Percentiles rank a stretch among this genome's conserved stretches.
These are phyloP conservation scores for Neurospora sublineolata DNA, from an alignment of 495 filamentous ascomycete species.

Conservation along the genomic window DNA sequence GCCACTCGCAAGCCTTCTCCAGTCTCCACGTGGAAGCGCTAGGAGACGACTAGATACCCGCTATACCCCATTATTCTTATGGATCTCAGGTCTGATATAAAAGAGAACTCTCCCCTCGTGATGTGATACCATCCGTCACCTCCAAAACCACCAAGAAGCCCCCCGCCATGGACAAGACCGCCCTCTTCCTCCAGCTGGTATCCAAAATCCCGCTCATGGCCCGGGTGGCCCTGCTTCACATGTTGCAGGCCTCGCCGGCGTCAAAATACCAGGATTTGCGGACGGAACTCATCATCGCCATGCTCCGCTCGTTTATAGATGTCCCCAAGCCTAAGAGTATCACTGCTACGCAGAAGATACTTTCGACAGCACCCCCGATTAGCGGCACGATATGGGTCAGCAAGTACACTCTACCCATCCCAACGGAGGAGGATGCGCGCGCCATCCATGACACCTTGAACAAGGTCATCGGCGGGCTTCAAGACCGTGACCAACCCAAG, in stretches of 20 bases:
- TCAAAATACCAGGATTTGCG: slow-evolving; percentile 68
- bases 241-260: slow-evolving; percentile 51
- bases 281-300: slow-evolving; percentile 58
- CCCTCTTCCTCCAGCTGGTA: slow-evolving; percentile 37
- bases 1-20: neutral
- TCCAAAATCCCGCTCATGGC: slow-evolving; percentile 54
- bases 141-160: neutral
- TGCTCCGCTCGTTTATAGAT: slow-evolving; percentile 54
- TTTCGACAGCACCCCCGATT: slow-evolving; percentile 51
- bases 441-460: slow-evolving; percentile 49
- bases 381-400: slow-evolving; percentile 76
- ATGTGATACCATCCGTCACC: neutral
- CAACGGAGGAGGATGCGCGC: slow-evolving; percentile 26
- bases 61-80: neutral
- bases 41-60: neutral
- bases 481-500: slow-evolving; percentile 19
- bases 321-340: slow-evolving; percentile 35
- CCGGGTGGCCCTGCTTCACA: slow-evolving; percentile 55
- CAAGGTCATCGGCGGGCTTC: slow-evolving; percentile 54
- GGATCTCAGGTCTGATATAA: neutral
- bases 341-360: slow-evolving; percentile 49
- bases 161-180: slow-evolving; percentile 14
- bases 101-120: neutral
- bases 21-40: neutral
- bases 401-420: slow-evolving; percentile 45